Evolutionary conservation across 306 rosid species (phyloP).

Genomic region (Prunus fruticosa): DNA sequence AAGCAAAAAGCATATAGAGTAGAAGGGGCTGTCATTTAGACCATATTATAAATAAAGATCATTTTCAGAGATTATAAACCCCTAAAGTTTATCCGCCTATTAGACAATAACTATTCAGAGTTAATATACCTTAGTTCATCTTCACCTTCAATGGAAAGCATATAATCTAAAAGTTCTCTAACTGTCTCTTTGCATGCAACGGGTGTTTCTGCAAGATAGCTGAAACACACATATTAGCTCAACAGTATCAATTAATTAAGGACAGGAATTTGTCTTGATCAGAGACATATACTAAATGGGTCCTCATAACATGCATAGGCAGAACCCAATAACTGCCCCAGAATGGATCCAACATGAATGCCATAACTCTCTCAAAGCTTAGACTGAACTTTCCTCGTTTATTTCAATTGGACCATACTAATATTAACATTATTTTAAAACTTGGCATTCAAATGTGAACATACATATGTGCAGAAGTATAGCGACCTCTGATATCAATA

Average conservation of each 20-base stretch:
- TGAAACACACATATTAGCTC: constrained; percentile 38
- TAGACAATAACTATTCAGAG: constrained; percentile 19
- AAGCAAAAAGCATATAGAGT: constrained; percentile 75
- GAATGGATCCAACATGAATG: neutral
- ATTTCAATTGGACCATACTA: neutral
- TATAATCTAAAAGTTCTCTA: constrained; percentile 60
- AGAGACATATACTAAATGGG: neutral
- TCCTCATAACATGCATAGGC: neutral
- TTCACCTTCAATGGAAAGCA: constrained; percentile 83
- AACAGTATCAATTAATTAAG: neutral
- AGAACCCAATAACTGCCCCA: neutral
- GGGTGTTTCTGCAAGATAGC: constrained; percentile 95
- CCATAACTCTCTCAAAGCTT: neutral
- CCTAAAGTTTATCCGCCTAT: constrained; percentile 3
- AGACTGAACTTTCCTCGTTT: neutral
- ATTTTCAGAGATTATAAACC: neutral
- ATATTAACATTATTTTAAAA: neutral
- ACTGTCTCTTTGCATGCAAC: constrained; percentile 78
- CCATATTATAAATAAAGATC: constrained; percentile 22
- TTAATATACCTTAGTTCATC: constrained; percentile 74
- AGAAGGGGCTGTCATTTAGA: constrained; percentile 71
- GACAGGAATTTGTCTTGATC: neutral
- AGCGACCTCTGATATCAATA: too few species aligned
- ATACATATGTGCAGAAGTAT: neutral
- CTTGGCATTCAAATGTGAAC: neutral